These are phyloP conservation scores for Phytophthora tentaculata DNA, from an alignment of 352 stramenopile genomes.

Conservation along the genomic window DNA sequence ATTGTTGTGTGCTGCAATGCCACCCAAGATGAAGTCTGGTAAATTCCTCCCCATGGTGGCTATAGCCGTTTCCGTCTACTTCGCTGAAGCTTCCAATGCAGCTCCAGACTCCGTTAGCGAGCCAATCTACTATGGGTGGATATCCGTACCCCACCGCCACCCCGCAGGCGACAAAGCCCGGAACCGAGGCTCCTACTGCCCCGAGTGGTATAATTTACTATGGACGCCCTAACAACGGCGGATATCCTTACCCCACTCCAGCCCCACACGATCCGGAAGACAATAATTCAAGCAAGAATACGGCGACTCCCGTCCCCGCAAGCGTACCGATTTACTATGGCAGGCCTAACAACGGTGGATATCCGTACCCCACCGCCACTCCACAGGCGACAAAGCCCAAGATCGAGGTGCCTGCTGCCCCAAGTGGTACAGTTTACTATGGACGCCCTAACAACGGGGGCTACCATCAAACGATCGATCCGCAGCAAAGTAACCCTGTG, in stretches of 20 bases:
- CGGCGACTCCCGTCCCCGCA: not conserved
- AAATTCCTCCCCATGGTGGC: conserved; percentile 18
- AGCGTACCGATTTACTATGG: conserved; percentile 18
- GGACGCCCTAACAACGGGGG: too few relatives aligned
- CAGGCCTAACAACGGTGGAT: conserved; percentile 23
- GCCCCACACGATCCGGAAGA: conserved; percentile 1
- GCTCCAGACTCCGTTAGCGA: not conserved
- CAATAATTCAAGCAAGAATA: conserved; percentile 1
- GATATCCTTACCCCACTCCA: conserved; percentile 23
- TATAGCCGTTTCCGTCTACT: conserved; percentile 1
- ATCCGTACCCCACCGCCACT: conserved; percentile 11
- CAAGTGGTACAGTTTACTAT: too few relatives aligned
- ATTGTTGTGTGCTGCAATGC: not conserved
- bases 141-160: conserved; percentile 22
- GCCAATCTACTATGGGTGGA: conserved; percentile 18
- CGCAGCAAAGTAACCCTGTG: too few relatives aligned
- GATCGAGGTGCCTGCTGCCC: too few relatives aligned
- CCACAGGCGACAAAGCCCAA: not conserved
- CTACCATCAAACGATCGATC: too few relatives aligned
- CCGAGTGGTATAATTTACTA: conserved; percentile 12
- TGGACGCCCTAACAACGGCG: conserved; percentile 19
- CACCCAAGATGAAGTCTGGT: conserved; percentile 18
- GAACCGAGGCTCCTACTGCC: conserved; percentile 5
- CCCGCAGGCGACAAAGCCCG: not conserved
- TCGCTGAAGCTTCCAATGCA: conserved; percentile 1